Base-by-base conservation (phyloP, 306 rosid genomes). In the Fragaria ananassa region DNA sequence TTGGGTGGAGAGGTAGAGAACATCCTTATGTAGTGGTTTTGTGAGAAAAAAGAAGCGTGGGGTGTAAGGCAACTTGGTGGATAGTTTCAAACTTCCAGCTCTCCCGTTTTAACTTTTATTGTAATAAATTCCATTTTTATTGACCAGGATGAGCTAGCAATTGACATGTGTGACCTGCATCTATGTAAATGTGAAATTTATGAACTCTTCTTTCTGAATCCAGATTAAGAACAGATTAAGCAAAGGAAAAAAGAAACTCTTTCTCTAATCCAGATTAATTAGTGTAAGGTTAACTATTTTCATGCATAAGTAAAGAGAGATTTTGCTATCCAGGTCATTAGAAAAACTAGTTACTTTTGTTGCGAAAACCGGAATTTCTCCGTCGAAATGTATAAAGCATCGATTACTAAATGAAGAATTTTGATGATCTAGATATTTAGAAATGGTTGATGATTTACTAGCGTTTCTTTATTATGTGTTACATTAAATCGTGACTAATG, bases 21-120 rank as follows among this genome's bases (percentile, higher is more conserved):
- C 29, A 31, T 71, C 54, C 82, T 81, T 86, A 88, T 83, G 85
- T 86, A 83, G 74, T 86, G 81, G 72, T 54, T 76, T 84, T 77
- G 47, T 23, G 14, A 7, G 68, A 81, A 78, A 77, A 74, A 21
- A 83, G 93, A 88, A 86, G 79, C 97, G 88, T 91, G 89, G 83
- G 44, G 35, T 73, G 74, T 53, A 86, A 62, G 83, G 80, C 74
- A 89, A 79, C 87, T 56, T 35, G 80, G 76, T 68, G 70, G 82
- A 61, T 29, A 69, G 87, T 79, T 86, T 85, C 86, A 68, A 78
- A 87, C 67, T 80, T 81, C 73, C 69, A 72, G 77, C 74, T 64
- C 65, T 57, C 68, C 71, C 80, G 64, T 82, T 74, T 63, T 45
- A 78, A 71, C 84, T 77, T 83, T 78, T 69, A 44, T 11, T 77